These are phyloP conservation scores for Paxillus rubicundulus DNA, from an alignment of 768 basidiomycete genomes.

Conservation along the genomic window DNA sequence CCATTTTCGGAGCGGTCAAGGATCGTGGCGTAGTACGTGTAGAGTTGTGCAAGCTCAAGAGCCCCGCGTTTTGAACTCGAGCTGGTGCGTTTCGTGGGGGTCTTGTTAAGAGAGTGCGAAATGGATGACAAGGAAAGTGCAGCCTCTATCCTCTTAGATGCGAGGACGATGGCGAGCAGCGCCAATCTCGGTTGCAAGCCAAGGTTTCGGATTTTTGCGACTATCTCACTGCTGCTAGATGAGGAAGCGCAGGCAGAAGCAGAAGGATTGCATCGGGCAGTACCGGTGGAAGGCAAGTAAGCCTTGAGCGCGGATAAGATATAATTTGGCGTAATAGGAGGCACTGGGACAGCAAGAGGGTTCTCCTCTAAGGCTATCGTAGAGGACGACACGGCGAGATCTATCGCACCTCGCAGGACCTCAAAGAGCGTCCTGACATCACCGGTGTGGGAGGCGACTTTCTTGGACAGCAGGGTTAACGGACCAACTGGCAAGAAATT, in stretches of 20 bases:
- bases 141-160: constrained; percentile 58
- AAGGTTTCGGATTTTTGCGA: constrained; percentile 62
- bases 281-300: constrained; percentile 46
- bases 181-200: constrained; percentile 74
- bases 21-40: constrained; percentile 59
- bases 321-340: constrained; percentile 59
- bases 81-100: constrained; percentile 53
- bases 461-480: constrained; percentile 71
- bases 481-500: constrained; percentile 64
- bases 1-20: constrained; percentile 55
- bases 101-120: constrained; percentile 29
- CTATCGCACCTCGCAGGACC: constrained; percentile 77
- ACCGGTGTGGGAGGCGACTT: constrained; percentile 77
- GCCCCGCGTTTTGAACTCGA: constrained; percentile 36
- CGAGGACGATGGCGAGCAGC: constrained; percentile 62
- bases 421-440: constrained; percentile 81
- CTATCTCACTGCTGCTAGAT: constrained; percentile 55
- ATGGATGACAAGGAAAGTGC: constrained; percentile 51
- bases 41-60: constrained; percentile 60
- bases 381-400: constrained; percentile 49
- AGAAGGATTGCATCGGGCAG: constrained; percentile 8
- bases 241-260: constrained; percentile 19
- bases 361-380: constrained; percentile 15
- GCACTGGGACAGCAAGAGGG: constrained; percentile 35
- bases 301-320: constrained; percentile 75